Evolutionary conservation across 345 rosid species (phyloP).

Genomic region (Lumnitzera littorea): DNA sequence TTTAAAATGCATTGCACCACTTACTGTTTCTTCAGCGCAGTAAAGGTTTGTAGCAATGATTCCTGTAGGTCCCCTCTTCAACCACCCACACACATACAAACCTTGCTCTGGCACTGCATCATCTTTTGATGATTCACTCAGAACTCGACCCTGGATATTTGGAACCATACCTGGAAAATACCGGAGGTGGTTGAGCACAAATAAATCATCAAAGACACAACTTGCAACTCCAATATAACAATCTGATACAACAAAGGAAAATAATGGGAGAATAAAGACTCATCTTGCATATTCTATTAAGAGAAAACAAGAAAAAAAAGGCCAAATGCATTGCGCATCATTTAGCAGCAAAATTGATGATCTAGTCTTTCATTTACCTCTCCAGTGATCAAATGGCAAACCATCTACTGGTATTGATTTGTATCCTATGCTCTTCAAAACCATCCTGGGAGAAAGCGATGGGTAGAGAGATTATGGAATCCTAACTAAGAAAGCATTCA

Average conservation of each 20-base stretch:
- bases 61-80: slow-evolving; percentile 92
- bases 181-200: neutral
- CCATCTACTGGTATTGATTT: slow-evolving; percentile 68
- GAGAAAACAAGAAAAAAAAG: no score
- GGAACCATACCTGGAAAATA: slow-evolving; percentile 66
- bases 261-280: no score
- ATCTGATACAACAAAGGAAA: no score
- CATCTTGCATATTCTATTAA: no score
- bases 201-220: no score
- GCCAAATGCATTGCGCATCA: no score
- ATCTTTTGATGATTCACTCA: slow-evolving; percentile 34
- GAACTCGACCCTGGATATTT: slow-evolving; percentile 59
- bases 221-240: no score
- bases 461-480: slow-evolving; percentile 4
- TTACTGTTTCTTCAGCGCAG: slow-evolving; percentile 92
- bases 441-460: slow-evolving; percentile 42
- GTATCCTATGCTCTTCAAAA: slow-evolving; percentile 92
- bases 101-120: slow-evolving; percentile 41
- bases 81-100: slow-evolving; percentile 93
- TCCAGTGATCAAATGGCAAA: slow-evolving; percentile 67
- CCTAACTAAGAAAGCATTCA: neutral
- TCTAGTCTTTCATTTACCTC: slow-evolving; percentile 37
- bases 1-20: slow-evolving; percentile 13
- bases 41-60: slow-evolving; percentile 82
- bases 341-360: neutral